Conservation (phyloP, 768 basidiomycete species). For the Pholiota microspora region DNA sequence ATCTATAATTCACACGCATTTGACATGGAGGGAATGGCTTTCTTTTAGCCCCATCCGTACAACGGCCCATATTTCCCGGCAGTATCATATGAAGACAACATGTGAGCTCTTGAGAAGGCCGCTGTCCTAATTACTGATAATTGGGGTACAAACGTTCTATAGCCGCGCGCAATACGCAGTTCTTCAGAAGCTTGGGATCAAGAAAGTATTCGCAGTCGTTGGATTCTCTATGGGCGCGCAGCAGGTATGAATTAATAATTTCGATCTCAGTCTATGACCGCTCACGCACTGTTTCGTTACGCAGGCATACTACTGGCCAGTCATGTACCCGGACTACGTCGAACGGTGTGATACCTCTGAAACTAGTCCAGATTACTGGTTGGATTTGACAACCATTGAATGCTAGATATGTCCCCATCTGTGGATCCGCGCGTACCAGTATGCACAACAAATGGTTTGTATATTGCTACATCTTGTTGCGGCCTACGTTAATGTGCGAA, state of each 20-base stretch:
- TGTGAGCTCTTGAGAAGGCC: constrained; percentile 29
- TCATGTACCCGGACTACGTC: constrained; percentile 53
- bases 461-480: no score
- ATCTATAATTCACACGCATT: constrained; percentile 3
- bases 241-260: constrained; percentile 23
- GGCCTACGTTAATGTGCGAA: not conserved
- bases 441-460: constrained; percentile 52
- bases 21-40: not conserved
- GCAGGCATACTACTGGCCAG: constrained; percentile 57
- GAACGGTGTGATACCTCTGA: constrained; percentile 34
- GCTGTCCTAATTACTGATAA: not conserved
- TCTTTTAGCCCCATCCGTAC: constrained; percentile 47
- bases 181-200: constrained; percentile 45
- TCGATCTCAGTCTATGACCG: not conserved
- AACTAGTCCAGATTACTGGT: not conserved
- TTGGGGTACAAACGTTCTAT: not conserved
- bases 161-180: constrained; percentile 56
- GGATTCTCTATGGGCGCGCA: constrained; percentile 66
- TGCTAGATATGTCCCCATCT: constrained; percentile 45
- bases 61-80: constrained; percentile 59
- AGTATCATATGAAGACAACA: constrained; percentile 58
- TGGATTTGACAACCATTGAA: not conserved
- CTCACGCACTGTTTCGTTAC: not conserved
- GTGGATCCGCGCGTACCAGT: constrained; percentile 55
- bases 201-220: constrained; percentile 44